phyloP scores from a whole-genome alignment of 2,329 filamentous ascomycete genomes.

The Talaromyces sp. region DNA sequence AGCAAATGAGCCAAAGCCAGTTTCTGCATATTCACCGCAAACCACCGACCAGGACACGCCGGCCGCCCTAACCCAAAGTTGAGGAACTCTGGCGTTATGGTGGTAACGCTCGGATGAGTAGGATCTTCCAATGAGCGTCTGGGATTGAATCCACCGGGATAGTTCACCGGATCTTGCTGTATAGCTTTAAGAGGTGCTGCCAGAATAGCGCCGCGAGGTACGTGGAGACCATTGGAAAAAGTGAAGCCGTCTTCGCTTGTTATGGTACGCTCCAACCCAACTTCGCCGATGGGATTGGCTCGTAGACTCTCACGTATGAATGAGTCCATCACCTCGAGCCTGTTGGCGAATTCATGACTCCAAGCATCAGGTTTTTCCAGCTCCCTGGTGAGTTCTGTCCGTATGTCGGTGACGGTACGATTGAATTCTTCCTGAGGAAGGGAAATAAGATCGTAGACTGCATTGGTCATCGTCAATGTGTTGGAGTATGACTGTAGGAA shows the following conservation, averaged over 20 bases:
- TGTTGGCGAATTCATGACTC: not conserved
- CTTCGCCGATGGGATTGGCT: conserved; percentile 1
- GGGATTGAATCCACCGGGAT: not conserved
- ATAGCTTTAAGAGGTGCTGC: not conserved
- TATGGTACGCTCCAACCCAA: not conserved
- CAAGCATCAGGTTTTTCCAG: not conserved
- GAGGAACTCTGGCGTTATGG: not conserved
- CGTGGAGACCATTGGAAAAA: not conserved
- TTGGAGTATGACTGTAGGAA: conserved; percentile 2
- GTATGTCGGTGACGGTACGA: conserved; percentile 1
- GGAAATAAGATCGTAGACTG: not conserved
- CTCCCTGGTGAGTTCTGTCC: not conserved
- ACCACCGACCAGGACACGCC: not conserved
- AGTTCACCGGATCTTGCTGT: not conserved
- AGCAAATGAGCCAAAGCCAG: not conserved
- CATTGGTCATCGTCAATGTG: not conserved
- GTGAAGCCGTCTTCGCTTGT: not conserved
- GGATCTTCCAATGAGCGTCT: not conserved
- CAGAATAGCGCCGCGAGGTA: not conserved
- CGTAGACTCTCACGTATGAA: conserved; percentile 5
- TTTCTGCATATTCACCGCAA: conserved; percentile 1
- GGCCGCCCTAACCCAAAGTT: not conserved
- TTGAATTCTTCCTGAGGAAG: not conserved
- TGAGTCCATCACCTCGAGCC: not conserved
- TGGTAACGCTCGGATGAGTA: not conserved